Evolutionary conservation across 2,329 filamentous ascomycete species (phyloP).

Genomic region (Phoma sp.): DNA sequence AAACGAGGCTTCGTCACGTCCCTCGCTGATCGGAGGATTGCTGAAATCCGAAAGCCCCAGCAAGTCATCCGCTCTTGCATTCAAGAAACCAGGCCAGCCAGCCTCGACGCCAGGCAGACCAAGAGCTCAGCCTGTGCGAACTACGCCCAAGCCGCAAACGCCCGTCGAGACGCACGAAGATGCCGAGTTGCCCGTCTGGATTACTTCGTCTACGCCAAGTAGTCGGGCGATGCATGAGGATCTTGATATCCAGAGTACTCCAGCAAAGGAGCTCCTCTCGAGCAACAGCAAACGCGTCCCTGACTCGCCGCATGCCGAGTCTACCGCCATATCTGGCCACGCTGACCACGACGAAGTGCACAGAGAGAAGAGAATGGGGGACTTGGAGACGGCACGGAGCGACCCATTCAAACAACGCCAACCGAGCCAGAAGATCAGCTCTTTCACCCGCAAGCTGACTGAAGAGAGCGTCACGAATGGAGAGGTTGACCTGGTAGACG

Average conservation of each 20-base stretch:
- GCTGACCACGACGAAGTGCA: conserved; percentile 35
- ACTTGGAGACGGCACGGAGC: conserved; percentile 34
- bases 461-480: conserved; percentile 18
- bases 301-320: conserved; percentile 49
- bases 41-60: conserved; percentile 14
- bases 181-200: background rate
- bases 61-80: conserved; percentile 7
- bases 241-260: conserved; percentile 7
- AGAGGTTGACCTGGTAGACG: background rate
- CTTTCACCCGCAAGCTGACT: conserved; percentile 37
- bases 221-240: conserved; percentile 2
- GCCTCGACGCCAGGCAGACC: conserved; percentile 25
- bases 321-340: conserved; percentile 50
- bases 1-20: conserved; percentile 7
- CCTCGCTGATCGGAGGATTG: conserved; percentile 23
- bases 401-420: conserved; percentile 36
- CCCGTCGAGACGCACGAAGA: conserved; percentile 8
- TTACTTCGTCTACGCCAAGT: conserved; percentile 23
- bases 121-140: conserved; percentile 5
- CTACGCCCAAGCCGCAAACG: conserved; percentile 12
- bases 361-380: conserved; percentile 36
- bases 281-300: conserved; percentile 53
- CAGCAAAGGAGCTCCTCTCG: conserved; percentile 38
- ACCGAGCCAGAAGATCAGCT: conserved; percentile 19
- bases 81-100: conserved; percentile 27